Conservation (phyloP, 371 early-diverging fungal species). For the Rhizopus stolonifer region DNA sequence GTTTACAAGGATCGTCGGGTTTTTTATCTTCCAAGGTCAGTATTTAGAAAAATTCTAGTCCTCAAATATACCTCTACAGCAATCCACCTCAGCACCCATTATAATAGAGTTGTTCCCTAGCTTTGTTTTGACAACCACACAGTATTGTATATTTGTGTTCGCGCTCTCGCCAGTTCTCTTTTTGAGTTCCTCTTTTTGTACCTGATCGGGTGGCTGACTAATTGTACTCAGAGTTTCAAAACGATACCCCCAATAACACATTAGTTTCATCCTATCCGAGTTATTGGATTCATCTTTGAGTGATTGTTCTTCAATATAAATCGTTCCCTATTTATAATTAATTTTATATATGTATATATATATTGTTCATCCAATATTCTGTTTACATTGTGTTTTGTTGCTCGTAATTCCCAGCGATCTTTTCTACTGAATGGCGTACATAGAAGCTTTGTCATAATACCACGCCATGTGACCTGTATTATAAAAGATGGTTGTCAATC, state of each 20-base stretch:
- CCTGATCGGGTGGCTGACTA: slow-evolving; percentile 45
- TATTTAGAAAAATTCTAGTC: background rate
- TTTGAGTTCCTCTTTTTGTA: slow-evolving; percentile 36
- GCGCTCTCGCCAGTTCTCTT: slow-evolving; percentile 50
- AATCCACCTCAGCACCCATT: slow-evolving; percentile 94
- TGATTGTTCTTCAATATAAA: slow-evolving; percentile 77
- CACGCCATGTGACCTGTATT: slow-evolving; percentile 62
- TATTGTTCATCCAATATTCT: background rate
- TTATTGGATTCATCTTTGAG: slow-evolving; percentile 46
- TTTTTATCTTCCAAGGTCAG: slow-evolving; percentile 32
- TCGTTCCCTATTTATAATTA: slow-evolving; percentile 42
- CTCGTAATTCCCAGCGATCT: slow-evolving; percentile 81
- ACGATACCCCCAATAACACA: slow-evolving; percentile 79
- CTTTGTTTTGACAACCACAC: slow-evolving; percentile 79
- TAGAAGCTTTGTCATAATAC: slow-evolving; percentile 85
- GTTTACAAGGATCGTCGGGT: slow-evolving; percentile 29
- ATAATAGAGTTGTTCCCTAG: slow-evolving; percentile 70
- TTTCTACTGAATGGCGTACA: slow-evolving; percentile 73
- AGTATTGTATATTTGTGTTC: slow-evolving; percentile 86
- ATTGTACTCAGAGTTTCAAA: slow-evolving; percentile 71
- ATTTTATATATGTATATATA: background rate
- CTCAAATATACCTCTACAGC: slow-evolving; percentile 50
- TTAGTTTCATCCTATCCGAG: slow-evolving; percentile 58
- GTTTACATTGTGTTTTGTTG: slow-evolving; percentile 64
- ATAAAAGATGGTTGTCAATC: background rate